Evolutionary conservation across 805 yeast genomes (phyloP), one percentile per base, ranked within the genome.

Genomic region (Blastobotrys terrestris): DNA sequence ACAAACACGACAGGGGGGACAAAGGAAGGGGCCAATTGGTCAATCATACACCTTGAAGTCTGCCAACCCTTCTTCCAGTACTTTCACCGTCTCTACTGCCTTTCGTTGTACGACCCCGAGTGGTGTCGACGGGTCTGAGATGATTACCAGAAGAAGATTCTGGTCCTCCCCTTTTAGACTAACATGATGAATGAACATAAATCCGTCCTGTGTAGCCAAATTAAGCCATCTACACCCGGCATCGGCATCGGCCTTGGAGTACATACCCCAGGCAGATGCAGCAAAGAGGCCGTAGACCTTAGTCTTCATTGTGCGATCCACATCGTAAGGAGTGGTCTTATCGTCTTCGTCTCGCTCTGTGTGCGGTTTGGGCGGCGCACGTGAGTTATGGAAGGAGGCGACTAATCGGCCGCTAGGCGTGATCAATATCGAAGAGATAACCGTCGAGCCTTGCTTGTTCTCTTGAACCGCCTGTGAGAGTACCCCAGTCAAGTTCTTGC

Each of bases 251-350:
- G 49, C 54, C n/a, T 50, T 16, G 11, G 50, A 39, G 48, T 61
- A 61, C 50, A 59, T 60, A 11, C 57, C 49, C 65, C 67, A 65
- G 8, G 57, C 54, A 42, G 63, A 55, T 15, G 68, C 58, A 2
- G 67, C 68, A 53, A 63, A 63, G n/a, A 64, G 53, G 7, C 63
- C 63, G 40, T 57, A 62, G 13, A 66, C 60, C 41, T 64, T 64
- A 3, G 67, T 66, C 43, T 63, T 62, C 61, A 66, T 55, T 18
- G 54, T 44, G 48, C 62, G 16, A 44, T 57, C 54, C 31, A 61
- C 53, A 48, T 55, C 52, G 51, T 60, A 59, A 19, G 62, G 61
- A 2, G 40, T 18, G 15, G 21, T 6, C 45, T 14, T 22, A 26
- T 26, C 49, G 31, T 31, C 47, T 1, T 45, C 55, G 3, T 26